A percentile compares a stretch with the other conserved stretches of the same genome.
Conservation (phyloP, 2,329 filamentous ascomycete species). For the Monosporascus sp. region DNA sequence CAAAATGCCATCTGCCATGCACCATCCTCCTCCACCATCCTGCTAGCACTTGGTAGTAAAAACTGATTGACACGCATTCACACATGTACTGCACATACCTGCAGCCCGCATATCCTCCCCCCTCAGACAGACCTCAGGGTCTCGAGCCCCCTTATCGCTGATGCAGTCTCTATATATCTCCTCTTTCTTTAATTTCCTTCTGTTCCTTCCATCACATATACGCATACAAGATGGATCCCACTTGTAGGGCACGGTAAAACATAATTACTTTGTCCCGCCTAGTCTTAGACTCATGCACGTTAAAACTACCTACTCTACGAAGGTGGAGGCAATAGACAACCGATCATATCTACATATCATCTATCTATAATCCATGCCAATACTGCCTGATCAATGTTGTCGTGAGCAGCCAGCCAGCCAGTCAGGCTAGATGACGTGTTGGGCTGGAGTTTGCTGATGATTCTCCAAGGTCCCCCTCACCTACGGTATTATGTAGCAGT, state of each 20-base stretch:
- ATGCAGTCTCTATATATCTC: neutral
- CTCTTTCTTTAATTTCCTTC: neutral
- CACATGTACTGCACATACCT: neutral
- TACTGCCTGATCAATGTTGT: no score
- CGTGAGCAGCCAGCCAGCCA: neutral
- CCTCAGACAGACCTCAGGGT: neutral
- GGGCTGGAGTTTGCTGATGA: neutral
- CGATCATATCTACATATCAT: neutral
- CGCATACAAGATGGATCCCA: neutral
- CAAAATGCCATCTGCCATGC: no score
- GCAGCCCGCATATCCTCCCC: no score
- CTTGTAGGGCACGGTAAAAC: neutral
- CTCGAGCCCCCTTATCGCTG: neutral
- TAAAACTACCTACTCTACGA: neutral
- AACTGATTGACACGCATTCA: neutral
- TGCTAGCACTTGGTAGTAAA: no score
- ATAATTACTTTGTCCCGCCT: neutral
- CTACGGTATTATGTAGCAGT: conserved; percentile 8
- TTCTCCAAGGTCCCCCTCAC: conserved; percentile 3
- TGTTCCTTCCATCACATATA: neutral
- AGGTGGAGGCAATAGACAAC: neutral
- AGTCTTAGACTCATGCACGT: neutral
- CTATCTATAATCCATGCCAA: neutral
- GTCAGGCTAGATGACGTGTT: neutral
- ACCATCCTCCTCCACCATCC: no score